Conservation (phyloP, 495 filamentous ascomycete species). For the Haplographium delicatum region DNA sequence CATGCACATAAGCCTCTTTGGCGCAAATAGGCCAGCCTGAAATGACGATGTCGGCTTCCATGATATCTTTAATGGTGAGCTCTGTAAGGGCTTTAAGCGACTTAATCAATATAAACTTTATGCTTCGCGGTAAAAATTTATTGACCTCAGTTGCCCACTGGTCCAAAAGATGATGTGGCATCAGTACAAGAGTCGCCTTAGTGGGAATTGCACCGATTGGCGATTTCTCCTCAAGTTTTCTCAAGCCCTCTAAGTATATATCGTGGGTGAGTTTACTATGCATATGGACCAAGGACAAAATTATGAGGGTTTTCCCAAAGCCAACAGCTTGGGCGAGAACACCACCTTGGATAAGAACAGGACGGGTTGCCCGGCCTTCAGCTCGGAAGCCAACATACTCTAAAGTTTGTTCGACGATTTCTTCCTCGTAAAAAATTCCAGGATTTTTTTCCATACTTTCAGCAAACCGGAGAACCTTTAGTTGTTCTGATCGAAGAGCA, state of each 20-base stretch:
- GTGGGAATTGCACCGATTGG: conserved; percentile 39
- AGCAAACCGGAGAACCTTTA: conserved; percentile 64
- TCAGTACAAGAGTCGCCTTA: conserved; percentile 65
- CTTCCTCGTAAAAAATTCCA: conserved; percentile 52
- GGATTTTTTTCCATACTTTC: conserved; percentile 47
- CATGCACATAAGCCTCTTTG: conserved; percentile 40
- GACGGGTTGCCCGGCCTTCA: conserved; percentile 49
- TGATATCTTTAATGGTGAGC: conserved; percentile 39
- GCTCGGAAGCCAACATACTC: conserved; percentile 55
- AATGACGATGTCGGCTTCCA: conserved; percentile 51
- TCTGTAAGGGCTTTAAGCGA: conserved; percentile 28
- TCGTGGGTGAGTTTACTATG: background rate
- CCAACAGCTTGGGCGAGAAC: conserved; percentile 73
- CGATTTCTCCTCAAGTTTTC: conserved; percentile 8
- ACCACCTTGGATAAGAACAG: conserved; percentile 54
- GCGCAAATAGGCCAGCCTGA: conserved; percentile 44
- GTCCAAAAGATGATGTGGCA: conserved; percentile 52
- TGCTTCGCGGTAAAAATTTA: conserved; percentile 44
- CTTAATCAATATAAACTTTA: conserved; percentile 40
- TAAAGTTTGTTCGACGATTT: conserved; percentile 63
- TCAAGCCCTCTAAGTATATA: background rate
- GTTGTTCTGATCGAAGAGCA: conserved; percentile 48
- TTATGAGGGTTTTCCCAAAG: conserved; percentile 78
- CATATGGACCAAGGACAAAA: conserved; percentile 49
- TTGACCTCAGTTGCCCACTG: conserved; percentile 64